phyloP scores from a whole-genome alignment of 1,139 yeast species.

The Wickerhamomyces sp. region DNA sequence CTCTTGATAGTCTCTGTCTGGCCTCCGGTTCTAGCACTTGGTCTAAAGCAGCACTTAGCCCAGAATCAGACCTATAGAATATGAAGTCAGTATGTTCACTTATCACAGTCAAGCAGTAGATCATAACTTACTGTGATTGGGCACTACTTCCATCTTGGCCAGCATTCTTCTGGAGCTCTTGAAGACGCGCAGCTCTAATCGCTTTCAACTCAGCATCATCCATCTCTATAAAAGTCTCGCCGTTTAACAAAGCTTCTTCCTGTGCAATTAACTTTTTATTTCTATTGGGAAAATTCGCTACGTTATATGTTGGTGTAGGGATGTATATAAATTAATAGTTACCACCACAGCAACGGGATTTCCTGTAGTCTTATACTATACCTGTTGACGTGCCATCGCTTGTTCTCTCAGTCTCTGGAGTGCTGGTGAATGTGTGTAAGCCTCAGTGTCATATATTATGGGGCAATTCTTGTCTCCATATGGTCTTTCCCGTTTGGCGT shows the following conservation, averaged over 20 bases:
- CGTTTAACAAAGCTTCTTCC: neutral
- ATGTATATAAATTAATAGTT: too few species aligned
- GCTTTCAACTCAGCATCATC: slow-evolving; percentile 79
- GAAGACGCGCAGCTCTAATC: slow-evolving; percentile 81
- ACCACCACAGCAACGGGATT: too few species aligned
- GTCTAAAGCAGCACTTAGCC: slow-evolving; percentile 38
- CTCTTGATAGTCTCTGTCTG: slow-evolving; percentile 82
- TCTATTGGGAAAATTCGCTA: too few species aligned
- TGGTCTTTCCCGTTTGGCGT: slow-evolving; percentile 37
- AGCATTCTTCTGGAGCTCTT: slow-evolving; percentile 65
- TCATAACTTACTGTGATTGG: slow-evolving; percentile 12
- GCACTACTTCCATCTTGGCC: slow-evolving; percentile 25
- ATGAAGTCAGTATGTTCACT: too few species aligned
- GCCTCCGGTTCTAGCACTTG: slow-evolving; percentile 79
- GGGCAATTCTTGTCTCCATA: slow-evolving; percentile 60
- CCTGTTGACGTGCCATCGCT: slow-evolving; percentile 21
- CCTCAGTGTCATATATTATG: slow-evolving; percentile 44
- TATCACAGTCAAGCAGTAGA: neutral
- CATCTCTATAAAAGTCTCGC: slow-evolving; percentile 15
- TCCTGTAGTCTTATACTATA: neutral
- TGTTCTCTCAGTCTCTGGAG: slow-evolving; percentile 28
- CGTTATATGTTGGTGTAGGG: slow-evolving; percentile 5
- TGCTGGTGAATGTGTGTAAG: slow-evolving; percentile 32
- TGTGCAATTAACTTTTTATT: too few species aligned
- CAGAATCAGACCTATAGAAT: slow-evolving; percentile 7